Evolutionary conservation across 139 green algal species (phyloP), one percentile per base, ranked within the genome.

Genomic region (Chlorella vulgaris): DNA sequence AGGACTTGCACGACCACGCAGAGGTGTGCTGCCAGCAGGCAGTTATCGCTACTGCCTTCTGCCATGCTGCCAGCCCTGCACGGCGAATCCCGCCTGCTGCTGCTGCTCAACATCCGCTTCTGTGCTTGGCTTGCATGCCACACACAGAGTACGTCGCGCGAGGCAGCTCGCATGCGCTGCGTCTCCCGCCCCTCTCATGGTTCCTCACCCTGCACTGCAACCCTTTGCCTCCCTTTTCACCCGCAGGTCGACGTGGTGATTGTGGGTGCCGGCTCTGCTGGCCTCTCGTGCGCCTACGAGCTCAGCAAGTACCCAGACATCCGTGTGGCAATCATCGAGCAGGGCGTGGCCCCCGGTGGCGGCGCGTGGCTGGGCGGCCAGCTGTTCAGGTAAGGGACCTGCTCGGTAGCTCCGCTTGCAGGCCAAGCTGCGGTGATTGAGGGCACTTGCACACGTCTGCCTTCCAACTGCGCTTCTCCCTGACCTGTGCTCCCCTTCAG

Each of bases 361-460:
- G 96, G 96, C 61, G 95, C 96, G 24, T 99, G 96, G 96, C 85
- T 99, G 77, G 96, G 95, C 66, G 96, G 96, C 43, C 96, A 99
- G 93, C 93, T 99, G 10, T 97, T 99, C 87, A 94, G 85, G 58
- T 75, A 40, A 5, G 55, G 10, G 47, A 58, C 47, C 13, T 58
- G 47, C 47, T 58, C 15, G 47, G 47, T 58, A 58, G n/a, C n/a
- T n/a, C n/a, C n/a, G n/a, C n/a, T n/a, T 55, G 47, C 47, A 24
- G 47, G 47, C 47, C 47, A n/a, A n/a, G n/a, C n/a, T n/a, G n/a
- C n/a, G n/a, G n/a, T n/a, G n/a, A n/a, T n/a, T n/a, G n/a, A n/a
- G n/a, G n/a, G n/a, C n/a, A n/a, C n/a, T n/a, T n/a, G n/a, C n/a
- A n/a, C n/a, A n/a, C n/a, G n/a, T n/a, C n/a, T n/a, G n/a, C n/a